These are phyloP conservation scores for Insectozyma bohioensis DNA, from an alignment of 1,139 yeast species.

Conservation along the genomic window DNA sequence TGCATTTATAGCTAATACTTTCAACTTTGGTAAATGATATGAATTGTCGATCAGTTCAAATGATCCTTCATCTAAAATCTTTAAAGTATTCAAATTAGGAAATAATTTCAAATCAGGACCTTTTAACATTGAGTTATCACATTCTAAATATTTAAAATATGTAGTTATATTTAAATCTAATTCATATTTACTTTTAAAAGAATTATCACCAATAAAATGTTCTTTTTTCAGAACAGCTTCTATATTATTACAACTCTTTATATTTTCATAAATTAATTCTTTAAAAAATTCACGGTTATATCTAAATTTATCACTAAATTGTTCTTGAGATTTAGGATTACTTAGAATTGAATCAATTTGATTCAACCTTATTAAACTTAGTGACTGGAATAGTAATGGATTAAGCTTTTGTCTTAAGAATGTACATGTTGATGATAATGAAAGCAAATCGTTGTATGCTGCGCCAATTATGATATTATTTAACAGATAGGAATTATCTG, in stretches of 20 bases:
- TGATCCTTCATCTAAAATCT: conserved; percentile 21
- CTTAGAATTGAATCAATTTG: conserved; percentile 30
- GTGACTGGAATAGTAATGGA: conserved; percentile 19
- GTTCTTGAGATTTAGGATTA: conserved; percentile 21
- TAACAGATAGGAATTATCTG: conserved; percentile 14
- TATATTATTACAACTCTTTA: conserved; percentile 20
- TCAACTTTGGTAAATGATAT: conserved; percentile 10
- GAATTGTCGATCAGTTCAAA: background rate
- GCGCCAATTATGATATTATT: conserved; percentile 16
- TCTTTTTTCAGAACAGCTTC: conserved; percentile 23
- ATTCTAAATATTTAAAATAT: conserved; percentile 26
- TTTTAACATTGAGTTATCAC: conserved; percentile 22
- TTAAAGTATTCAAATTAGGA: conserved; percentile 20
- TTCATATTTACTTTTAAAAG: conserved; percentile 21
- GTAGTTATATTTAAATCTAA: conserved; percentile 19
- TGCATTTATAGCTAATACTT: conserved; percentile 20
- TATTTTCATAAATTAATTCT: conserved; percentile 21
- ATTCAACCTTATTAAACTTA: conserved; percentile 29
- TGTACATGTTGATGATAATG: conserved; percentile 28
- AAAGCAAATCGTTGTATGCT: conserved; percentile 17
- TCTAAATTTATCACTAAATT: conserved; percentile 23
- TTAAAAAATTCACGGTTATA: conserved; percentile 23
- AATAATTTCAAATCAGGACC: conserved; percentile 20
- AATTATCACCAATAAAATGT: conserved; percentile 17
- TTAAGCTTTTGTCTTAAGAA: conserved; percentile 23